Conservation (phyloP, 768 basidiomycete genomes). For the Arthromyces matolae region DNA sequence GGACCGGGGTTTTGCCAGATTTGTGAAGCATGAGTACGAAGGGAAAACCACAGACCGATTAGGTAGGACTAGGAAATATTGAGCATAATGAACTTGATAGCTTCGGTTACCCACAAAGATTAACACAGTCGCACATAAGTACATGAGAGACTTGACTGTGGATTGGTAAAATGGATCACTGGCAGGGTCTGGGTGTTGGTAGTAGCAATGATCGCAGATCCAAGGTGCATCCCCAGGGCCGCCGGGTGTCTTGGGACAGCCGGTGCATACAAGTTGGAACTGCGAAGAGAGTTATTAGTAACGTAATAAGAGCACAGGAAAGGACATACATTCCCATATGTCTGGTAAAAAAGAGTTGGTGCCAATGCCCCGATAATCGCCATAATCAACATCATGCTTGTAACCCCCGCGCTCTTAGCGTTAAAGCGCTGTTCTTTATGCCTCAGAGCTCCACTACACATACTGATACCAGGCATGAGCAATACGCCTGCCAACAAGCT, state of each 20-base stretch:
- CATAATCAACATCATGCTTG: constrained; percentile 99
- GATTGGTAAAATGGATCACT: constrained; percentile 95
- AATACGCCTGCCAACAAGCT: constrained; percentile 93
- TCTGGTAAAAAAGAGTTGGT: constrained; percentile 97
- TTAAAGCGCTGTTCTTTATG: constrained; percentile 98
- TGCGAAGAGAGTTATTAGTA: constrained; percentile 27
- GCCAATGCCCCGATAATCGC: constrained; percentile 95
- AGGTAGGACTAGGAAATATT: constrained; percentile 76
- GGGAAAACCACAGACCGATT: constrained; percentile 96
- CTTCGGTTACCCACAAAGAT: constrained; percentile 64
- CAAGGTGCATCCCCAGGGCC: constrained; percentile 51
- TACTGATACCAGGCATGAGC: constrained; percentile 94
- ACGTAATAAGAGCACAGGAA: neutral
- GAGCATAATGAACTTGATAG: neutral
- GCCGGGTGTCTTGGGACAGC: constrained; percentile 56
- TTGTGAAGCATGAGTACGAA: constrained; percentile 94
- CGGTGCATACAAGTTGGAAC: constrained; percentile 86
- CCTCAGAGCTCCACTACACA: constrained; percentile 86
- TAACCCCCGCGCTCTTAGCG: constrained; percentile 98
- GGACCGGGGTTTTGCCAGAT: constrained; percentile 99
- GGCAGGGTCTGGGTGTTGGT: constrained; percentile 90
- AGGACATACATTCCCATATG: constrained; percentile 86
- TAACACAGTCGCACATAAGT: constrained; percentile 87
- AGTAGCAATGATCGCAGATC: constrained; percentile 91
- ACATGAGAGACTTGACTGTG: constrained; percentile 94